phyloP scores from a whole-genome alignment of 2,329 filamentous ascomycete species.

The Alternaria infectoria region DNA sequence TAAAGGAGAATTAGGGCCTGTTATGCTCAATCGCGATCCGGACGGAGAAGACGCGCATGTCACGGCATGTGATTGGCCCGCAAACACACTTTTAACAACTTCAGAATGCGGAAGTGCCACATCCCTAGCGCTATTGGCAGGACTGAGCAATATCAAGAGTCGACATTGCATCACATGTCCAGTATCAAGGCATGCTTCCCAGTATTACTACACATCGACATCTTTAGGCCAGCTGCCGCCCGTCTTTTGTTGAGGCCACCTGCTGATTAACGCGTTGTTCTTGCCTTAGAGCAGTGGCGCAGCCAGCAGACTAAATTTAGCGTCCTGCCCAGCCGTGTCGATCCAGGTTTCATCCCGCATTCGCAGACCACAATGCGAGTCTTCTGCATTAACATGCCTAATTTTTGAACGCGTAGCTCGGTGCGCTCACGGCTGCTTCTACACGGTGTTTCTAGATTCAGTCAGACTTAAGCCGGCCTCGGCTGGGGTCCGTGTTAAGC shows the following conservation, averaged over 20 bases:
- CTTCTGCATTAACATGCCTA: background rate
- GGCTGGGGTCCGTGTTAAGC: background rate
- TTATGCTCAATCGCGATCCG: background rate
- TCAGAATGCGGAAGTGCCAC: slow-evolving; percentile 9
- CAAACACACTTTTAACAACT: slow-evolving; percentile 1
- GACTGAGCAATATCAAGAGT: background rate
- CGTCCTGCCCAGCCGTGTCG: background rate
- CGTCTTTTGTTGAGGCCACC: slow-evolving; percentile 4
- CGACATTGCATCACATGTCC: background rate
- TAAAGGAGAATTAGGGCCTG: background rate
- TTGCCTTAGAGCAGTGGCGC: slow-evolving; percentile 14
- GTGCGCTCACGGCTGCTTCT: background rate
- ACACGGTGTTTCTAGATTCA: background rate
- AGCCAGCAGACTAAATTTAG: slow-evolving; percentile 16
- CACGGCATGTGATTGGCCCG: slow-evolving; percentile 4
- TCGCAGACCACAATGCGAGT: background rate
- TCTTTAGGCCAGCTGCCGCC: background rate
- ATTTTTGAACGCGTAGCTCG: background rate
- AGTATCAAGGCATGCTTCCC: background rate
- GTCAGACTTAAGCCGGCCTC: background rate
- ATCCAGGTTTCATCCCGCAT: slow-evolving; percentile 14
- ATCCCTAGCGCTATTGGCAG: background rate
- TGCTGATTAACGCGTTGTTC: slow-evolving; percentile 1
- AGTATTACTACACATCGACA: background rate
- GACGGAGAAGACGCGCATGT: background rate